Evolutionary conservation across 2,329 filamentous ascomycete genomes (phyloP), one percentile per base, ranked within the genome.

Genomic region (Colletotrichum eleusines): DNA sequence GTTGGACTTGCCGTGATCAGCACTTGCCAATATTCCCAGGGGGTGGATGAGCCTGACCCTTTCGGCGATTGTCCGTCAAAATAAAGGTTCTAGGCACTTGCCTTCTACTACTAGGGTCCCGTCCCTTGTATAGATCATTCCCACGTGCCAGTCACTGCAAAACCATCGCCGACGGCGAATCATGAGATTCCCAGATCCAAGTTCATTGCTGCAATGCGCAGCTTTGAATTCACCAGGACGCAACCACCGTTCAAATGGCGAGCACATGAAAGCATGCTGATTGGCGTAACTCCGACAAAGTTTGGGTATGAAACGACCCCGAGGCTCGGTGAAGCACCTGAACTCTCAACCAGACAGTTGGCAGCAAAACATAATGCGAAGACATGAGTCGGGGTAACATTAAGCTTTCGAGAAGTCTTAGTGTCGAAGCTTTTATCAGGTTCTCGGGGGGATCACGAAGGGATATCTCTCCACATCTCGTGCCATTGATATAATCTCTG

Each of bases 221-320:
- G 31, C 40, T 68, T 64, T 42, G 20, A 28, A 50, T 57, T 64
- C 16, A 51, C 23, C 33, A 7, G 48, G 26, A 42, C 16, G 51
- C 40, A 50, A 35, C 18, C 16, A 12, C 5, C 6, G 51, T 50
- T 57, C n/a, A 20, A 11, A 38, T 33, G 26, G 23, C 31, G 16
- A 26, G 33, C 33, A 28, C 20, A 38, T 28, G 20, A 16, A n/a
- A 11, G 20, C 6, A 18, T 51, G 42, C 26, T 40, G 16, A 68
- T 63, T 63, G 59, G 59, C 11, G 50, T 40, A 40, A 3, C 23
- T 44, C 9, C 23, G 11, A 42, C 48, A 64, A 33, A 68, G 59
- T 64, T 68, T 55, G 8, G 23, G n/a, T 33, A 50, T 59, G 42
- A 48, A 57, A 59, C 31, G 12, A 28, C 3, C n/a, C 40, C 23